These are phyloP conservation scores for Talaromyces sp. DNA, from an alignment of 2,329 filamentous ascomycete species.

Conservation along the genomic window DNA sequence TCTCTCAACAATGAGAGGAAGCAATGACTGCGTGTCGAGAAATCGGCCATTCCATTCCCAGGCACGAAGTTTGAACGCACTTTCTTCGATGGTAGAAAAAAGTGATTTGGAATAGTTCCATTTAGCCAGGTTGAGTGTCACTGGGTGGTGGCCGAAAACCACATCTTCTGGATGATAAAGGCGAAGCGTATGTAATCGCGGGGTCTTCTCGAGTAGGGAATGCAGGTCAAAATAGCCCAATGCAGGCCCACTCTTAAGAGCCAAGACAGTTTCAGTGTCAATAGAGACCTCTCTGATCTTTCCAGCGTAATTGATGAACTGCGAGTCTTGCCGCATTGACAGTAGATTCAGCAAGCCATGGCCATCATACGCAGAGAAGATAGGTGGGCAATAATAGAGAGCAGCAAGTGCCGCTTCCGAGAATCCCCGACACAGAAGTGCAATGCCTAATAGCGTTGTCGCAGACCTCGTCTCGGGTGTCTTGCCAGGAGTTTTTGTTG, in stretches of 20 bases:
- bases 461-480: slow-evolving; percentile 15
- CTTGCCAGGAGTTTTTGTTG: not conserved
- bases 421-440: slow-evolving; percentile 66
- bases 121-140: slow-evolving; percentile 42
- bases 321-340: slow-evolving; percentile 53
- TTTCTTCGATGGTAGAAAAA: slow-evolving; percentile 64
- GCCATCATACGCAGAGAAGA: slow-evolving; percentile 57
- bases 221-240: slow-evolving; percentile 59
- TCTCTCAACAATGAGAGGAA: slow-evolving; percentile 53
- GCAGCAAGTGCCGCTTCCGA: slow-evolving; percentile 72
- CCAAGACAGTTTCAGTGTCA: slow-evolving; percentile 63
- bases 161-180: slow-evolving; percentile 70
- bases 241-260: slow-evolving; percentile 56
- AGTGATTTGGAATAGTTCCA: slow-evolving; percentile 72
- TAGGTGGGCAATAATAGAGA: slow-evolving; percentile 69
- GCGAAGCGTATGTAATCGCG: slow-evolving; percentile 69
- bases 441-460: slow-evolving; percentile 66
- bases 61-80: slow-evolving; percentile 48
- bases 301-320: slow-evolving; percentile 65
- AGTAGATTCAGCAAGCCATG: slow-evolving; percentile 58
- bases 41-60: slow-evolving; percentile 62
- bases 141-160: slow-evolving; percentile 35
- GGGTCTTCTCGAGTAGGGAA: slow-evolving; percentile 64
- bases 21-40: slow-evolving; percentile 36
- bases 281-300: slow-evolving; percentile 73